Conservation (phyloP, 495 filamentous ascomycete species). For the Trichoderma gamsii region DNA sequence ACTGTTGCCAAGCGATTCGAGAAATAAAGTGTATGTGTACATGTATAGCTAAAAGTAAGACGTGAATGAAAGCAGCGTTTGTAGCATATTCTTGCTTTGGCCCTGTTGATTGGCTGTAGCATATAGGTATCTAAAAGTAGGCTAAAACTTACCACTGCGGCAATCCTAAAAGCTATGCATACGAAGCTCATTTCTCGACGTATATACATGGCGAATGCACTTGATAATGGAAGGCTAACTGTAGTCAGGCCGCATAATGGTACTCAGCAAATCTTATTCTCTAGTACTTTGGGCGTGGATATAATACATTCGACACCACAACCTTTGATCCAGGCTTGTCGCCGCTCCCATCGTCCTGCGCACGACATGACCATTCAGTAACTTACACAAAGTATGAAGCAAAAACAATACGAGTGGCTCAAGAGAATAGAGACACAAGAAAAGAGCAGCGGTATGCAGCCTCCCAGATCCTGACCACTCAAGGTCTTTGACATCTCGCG, state of each 20-base stretch:
- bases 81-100: neutral
- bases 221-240: too few species aligned
- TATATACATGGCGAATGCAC: too few species aligned
- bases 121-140: neutral
- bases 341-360: neutral
- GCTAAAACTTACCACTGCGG: neutral
- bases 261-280: too few species aligned
- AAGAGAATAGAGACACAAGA: neutral
- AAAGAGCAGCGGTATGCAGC: neutral
- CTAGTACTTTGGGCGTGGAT: neutral
- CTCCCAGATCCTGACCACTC: neutral
- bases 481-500: neutral
- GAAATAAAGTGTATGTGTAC: constrained; percentile 20
- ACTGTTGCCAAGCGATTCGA: constrained; percentile 77
- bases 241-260: too few species aligned
- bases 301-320: neutral
- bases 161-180: neutral
- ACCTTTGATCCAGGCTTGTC: neutral
- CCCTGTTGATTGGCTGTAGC: neutral
- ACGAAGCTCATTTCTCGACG: neutral
- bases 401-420: neutral
- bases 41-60: neutral
- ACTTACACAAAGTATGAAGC: neutral
- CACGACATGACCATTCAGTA: neutral
- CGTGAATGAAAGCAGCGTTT: neutral